A percentile compares a stretch with the other conserved stretches of the same genome.
Evolutionary conservation across 2,329 filamentous ascomycete species (phyloP).

Genomic region (Botrytis paeoniae): DNA sequence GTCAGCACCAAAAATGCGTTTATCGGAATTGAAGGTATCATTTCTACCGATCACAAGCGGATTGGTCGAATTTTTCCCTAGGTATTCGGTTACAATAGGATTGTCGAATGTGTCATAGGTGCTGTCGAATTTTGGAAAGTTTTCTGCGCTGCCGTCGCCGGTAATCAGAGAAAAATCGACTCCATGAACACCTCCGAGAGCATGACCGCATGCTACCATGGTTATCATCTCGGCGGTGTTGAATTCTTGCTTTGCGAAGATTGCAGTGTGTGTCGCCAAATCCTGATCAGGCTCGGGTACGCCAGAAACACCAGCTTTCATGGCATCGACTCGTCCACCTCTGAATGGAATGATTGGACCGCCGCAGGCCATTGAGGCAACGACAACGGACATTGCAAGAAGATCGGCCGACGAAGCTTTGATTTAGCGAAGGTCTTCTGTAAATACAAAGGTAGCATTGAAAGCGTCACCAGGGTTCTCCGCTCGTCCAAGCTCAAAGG

Average conservation of each 20-base stretch:
- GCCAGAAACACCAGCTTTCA: constrained; percentile 24
- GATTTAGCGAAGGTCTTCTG: not conserved
- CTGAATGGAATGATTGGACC: constrained; percentile 22
- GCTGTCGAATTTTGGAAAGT: not conserved
- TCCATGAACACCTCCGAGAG: constrained; percentile 26
- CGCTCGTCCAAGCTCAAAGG: constrained; percentile 23
- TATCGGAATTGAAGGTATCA: constrained; percentile 49
- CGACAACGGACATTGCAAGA: constrained; percentile 21
- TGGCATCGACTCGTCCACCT: constrained; percentile 30
- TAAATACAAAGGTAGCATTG: not conserved
- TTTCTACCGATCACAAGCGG: constrained; percentile 43
- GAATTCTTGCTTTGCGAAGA: constrained; percentile 30
- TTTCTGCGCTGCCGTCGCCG: not conserved
- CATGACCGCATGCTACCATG: constrained; percentile 27
- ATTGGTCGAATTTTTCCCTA: constrained; percentile 15
- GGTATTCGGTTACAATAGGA: not conserved
- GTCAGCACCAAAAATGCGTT: constrained; percentile 54
- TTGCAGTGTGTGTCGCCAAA: constrained; percentile 19
- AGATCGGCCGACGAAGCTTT: constrained; percentile 24
- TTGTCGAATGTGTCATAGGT: not conserved
- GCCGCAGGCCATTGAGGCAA: not conserved
- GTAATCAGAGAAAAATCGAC: constrained; percentile 12
- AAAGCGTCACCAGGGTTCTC: constrained; percentile 49
- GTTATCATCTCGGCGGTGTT: constrained; percentile 27
- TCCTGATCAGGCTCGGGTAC: constrained; percentile 26